Conservation (phyloP, 116 monocot species). For the Papilionanthe hybrid region DNA sequence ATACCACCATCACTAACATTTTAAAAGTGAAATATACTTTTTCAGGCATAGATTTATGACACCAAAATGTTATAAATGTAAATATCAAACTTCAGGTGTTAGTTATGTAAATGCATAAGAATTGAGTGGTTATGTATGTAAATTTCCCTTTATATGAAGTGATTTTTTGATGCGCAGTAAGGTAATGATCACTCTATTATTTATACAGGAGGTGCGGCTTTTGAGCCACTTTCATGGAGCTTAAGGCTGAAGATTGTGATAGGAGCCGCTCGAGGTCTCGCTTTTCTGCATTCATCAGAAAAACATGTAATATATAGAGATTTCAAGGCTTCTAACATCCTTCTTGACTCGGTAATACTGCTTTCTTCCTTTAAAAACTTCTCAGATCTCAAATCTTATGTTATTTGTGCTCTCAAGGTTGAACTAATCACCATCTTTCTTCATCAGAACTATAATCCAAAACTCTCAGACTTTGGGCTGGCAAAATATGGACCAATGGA, state of each 20-base stretch:
- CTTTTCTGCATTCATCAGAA: slow-evolving; percentile 26
- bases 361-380: background rate
- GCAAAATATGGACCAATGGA: slow-evolving; percentile 51
- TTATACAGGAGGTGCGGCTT: slow-evolving; percentile 31
- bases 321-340: slow-evolving; percentile 75
- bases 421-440: background rate
- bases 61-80: too few relatives aligned
- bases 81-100: too few relatives aligned
- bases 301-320: slow-evolving; percentile 28
- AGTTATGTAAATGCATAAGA: too few relatives aligned
- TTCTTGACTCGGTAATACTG: slow-evolving; percentile 18
- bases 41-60: too few relatives aligned
- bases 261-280: slow-evolving; percentile 80
- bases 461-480: slow-evolving; percentile 60
- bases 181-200: background rate
- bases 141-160: too few relatives aligned
- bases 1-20: too few relatives aligned
- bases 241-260: slow-evolving; percentile 61
- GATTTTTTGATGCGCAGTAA: too few relatives aligned
- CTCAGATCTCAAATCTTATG: too few relatives aligned
- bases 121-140: too few relatives aligned
- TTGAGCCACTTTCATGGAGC: slow-evolving; percentile 53
- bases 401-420: background rate
- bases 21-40: too few relatives aligned
- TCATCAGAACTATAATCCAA: slow-evolving; percentile 46